Base-by-base conservation (phyloP, 2,329 filamentous ascomycete genomes). In the Calonectria hawksworthii region DNA sequence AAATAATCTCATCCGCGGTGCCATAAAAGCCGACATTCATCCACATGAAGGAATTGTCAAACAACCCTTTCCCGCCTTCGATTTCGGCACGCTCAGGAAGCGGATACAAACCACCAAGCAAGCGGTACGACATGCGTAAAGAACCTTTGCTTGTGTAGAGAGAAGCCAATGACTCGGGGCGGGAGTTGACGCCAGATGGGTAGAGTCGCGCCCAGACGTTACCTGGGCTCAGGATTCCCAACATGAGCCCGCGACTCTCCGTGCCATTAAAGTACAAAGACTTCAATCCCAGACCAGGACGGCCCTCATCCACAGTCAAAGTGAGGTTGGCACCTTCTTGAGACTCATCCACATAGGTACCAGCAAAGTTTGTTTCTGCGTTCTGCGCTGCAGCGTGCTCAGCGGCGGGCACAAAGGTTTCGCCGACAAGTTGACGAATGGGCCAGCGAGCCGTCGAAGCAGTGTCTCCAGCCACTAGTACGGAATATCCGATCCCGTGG, bases 401-500 rank as follows among this genome's bases (percentile, higher is more conserved):
- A 0, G 78, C 70, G 1, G 70, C 65, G 16, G 75, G 70, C 16
- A 78, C 23, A 18, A 79, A 32, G 1, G 61, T 51, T 1, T 70
- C 52, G 2, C 64, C 74, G 3, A 79, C 36, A 0, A 68, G 8
- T 63, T 76, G 68, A 13, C 64, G 74, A 23, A 76, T 41, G n/a
- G 52, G 38, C 14, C 68, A 68, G 11, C 73, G 63, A 18, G 52
- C 6, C 23, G 18, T 4, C 18, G 70, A 36, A 38, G 36, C 51
- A 21, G 23, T 18, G 16, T 74, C 0, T 8, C 85, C 70, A 10
- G 76, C 77, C 11, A 68, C 26, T 4, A 75, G n/a, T 3, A 78
- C 30, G 6, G 59, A 66, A 38, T 74, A 51, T 8, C 69, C 74
- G 10, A 87, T 70, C 52, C 84, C 84, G 73, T 88, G 88, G 75